Evolutionary conservation across 2,329 filamentous ascomycete genomes (phyloP).

Genomic region (Lachnellula subtilissima): DNA sequence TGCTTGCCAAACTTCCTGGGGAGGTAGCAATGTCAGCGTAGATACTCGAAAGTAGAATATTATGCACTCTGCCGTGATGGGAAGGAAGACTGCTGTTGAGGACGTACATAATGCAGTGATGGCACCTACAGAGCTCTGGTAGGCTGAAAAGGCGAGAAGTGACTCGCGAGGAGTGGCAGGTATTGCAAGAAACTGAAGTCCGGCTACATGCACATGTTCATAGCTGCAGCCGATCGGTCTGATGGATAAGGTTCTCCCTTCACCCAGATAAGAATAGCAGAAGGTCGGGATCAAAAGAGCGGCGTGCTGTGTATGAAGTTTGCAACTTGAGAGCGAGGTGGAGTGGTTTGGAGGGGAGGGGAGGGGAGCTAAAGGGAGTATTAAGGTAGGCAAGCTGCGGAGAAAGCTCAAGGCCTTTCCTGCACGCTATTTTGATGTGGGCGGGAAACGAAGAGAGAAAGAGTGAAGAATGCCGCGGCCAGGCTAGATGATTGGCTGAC

Average conservation of each 20-base stretch:
- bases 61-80: slow-evolving; percentile 1
- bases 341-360: neutral
- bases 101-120: slow-evolving; percentile 31
- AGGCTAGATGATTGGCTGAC: neutral
- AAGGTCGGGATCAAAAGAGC: neutral
- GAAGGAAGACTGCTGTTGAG: slow-evolving; percentile 1
- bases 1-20: slow-evolving; percentile 99
- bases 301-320: neutral
- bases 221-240: slow-evolving; percentile 4
- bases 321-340: neutral
- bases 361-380: neutral
- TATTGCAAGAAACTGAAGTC: slow-evolving; percentile 11
- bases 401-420: neutral
- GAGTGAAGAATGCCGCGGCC: neutral
- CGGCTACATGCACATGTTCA: slow-evolving; percentile 23
- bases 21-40: slow-evolving; percentile 11
- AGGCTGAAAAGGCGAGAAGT: slow-evolving; percentile 19
- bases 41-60: neutral
- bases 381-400: neutral
- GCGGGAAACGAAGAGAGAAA: neutral
- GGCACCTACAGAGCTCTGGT: slow-evolving; percentile 23
- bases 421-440: slow-evolving; percentile 2
- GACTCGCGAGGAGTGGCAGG: slow-evolving; percentile 7
- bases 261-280: neutral
- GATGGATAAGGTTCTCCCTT: too few relatives aligned